phyloP scores from a whole-genome alignment of 1,284 basidiomycete species.

The Malassezia pachydermatis region DNA sequence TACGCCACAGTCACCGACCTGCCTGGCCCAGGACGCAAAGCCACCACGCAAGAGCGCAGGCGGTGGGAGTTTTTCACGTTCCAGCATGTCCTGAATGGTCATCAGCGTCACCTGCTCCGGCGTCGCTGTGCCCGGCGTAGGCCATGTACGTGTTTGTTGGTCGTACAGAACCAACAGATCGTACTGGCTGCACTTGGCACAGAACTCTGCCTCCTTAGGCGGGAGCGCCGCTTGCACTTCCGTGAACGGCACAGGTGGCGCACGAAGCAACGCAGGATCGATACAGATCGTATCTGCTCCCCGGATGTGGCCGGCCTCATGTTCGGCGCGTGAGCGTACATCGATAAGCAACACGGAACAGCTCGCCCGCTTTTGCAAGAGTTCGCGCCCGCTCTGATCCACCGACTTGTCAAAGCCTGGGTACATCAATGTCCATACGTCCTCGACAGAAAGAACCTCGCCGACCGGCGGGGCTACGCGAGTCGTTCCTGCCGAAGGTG shows the following conservation, averaged over 20 bases:
- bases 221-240: conserved; percentile 49
- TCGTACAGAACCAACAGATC: conserved; percentile 88
- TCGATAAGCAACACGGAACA: conserved; percentile 63
- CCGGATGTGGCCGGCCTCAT: conserved; percentile 63
- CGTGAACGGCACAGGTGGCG: not conserved
- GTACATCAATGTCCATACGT: conserved; percentile 36
- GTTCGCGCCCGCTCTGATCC: conserved; percentile 25
- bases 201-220: conserved; percentile 60
- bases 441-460: conserved; percentile 32
- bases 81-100: conserved; percentile 57
- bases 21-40: conserved; percentile 67
- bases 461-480: conserved; percentile 17
- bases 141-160: conserved; percentile 57
- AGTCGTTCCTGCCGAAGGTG: not conserved
- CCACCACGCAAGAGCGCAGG: conserved; percentile 81
- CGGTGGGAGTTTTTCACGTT: conserved; percentile 50
- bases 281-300: conserved; percentile 66
- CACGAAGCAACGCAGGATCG: conserved; percentile 51
- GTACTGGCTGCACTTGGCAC: conserved; percentile 70
- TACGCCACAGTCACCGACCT: conserved; percentile 55
- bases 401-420: conserved; percentile 37
- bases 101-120: conserved; percentile 9
- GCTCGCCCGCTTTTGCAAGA: conserved; percentile 29
- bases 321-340: conserved; percentile 66
- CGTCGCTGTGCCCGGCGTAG: conserved; percentile 6